Conservation (phyloP, 345 rosid species). For the sweet orange (Citrus sinensis) region DVS_A1.0 CM039163.1:41495001-41495500, state of each 20-base stretch:
- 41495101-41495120: too few relatives aligned
- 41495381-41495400: background rate
- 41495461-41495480: background rate
- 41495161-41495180: too few relatives aligned
- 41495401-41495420: background rate
- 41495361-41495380: background rate
- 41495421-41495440: background rate
- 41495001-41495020: too few relatives aligned
- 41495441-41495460: background rate
- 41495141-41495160: background rate
- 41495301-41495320: background rate
- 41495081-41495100: too few relatives aligned
- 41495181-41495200: background rate
- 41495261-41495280: background rate
- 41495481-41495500: background rate
- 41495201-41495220: background rate
- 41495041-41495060: too few relatives aligned
- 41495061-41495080: too few relatives aligned
- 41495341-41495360: background rate
- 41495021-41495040: too few relatives aligned
- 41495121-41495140: too few relatives aligned
- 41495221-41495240: background rate
- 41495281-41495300: background rate
- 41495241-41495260: background rate
- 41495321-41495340: background rate